Evolutionary conservation across 805 yeast species (phyloP).

Genomic region (Zygosaccharomyces siamensis): DNA sequence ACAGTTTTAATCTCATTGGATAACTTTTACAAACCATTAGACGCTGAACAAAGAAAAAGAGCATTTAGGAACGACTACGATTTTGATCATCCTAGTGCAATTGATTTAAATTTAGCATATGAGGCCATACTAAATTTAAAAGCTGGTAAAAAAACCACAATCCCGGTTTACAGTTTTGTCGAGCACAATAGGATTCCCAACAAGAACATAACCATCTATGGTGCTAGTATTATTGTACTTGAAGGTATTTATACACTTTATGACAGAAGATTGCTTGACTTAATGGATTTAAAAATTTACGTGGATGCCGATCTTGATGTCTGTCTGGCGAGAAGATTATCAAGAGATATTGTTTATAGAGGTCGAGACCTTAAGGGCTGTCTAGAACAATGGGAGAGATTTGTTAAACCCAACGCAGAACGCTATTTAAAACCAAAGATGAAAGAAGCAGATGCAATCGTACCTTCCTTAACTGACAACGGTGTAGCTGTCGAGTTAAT

Average conservation of each 20-base stretch:
- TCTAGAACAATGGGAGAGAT: conserved; percentile 81
- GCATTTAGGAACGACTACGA: conserved; percentile 76
- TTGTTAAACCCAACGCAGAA: conserved; percentile 90
- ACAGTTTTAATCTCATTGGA: conserved; percentile 85
- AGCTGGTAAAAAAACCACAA: conserved; percentile 59
- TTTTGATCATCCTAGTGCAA: conserved; percentile 80
- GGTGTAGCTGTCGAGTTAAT: conserved; percentile 72
- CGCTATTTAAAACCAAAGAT: conserved; percentile 48
- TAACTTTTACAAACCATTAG: conserved; percentile 80
- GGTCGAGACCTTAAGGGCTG: conserved; percentile 83
- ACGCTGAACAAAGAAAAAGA: conserved; percentile 48
- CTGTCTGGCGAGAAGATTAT: conserved; percentile 82
- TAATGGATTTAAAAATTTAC: conserved; percentile 83
- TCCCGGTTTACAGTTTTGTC: conserved; percentile 68
- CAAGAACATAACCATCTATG: conserved; percentile 72
- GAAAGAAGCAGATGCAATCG: conserved; percentile 74
- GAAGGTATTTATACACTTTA: conserved; percentile 88
- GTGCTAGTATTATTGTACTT: conserved; percentile 86
- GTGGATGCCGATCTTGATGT: conserved; percentile 94
- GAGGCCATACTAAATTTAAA: conserved; percentile 62
- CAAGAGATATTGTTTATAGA: conserved; percentile 79
- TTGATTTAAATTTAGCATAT: conserved; percentile 70
- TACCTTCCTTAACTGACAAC: conserved; percentile 90
- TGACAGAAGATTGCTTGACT: conserved; percentile 58
- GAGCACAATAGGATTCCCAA: conserved; percentile 57